Conservation (phyloP, 1,139 yeast species). For the Casaregolazyma lundiana region DNA sequence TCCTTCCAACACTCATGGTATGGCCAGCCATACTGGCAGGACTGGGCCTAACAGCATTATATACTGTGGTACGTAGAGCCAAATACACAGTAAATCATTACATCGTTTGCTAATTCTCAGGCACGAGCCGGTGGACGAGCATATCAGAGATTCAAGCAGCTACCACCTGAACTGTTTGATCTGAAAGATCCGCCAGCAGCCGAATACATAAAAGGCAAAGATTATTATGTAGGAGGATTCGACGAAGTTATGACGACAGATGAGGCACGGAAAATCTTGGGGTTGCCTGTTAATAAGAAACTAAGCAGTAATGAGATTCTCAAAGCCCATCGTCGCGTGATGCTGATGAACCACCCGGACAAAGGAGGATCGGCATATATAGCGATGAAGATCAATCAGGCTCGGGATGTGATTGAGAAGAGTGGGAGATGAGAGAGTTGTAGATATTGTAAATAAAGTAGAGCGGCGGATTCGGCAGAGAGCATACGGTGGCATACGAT, state of each 20-base stretch:
- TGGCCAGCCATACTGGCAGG: constrained; percentile 21
- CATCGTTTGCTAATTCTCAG: constrained; percentile 9
- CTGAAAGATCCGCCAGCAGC: constrained; percentile 10
- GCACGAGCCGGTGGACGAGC: constrained; percentile 35
- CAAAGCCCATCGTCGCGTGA: constrained; percentile 55
- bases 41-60: constrained; percentile 24
- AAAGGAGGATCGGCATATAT: constrained; percentile 67
- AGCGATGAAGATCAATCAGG: constrained; percentile 72
- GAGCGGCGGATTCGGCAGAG: too few species aligned
- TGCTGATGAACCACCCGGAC: constrained; percentile 74
- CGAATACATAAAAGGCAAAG: constrained; percentile 14
- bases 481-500: too few species aligned
- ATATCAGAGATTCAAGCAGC: constrained; percentile 24
- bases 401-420: constrained; percentile 56
- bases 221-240: constrained; percentile 34
- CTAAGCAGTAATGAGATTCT: constrained; percentile 39
- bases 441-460: neutral
- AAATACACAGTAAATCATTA: neutral
- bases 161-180: constrained; percentile 34
- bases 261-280: constrained; percentile 35
- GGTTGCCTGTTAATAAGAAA: constrained; percentile 22
- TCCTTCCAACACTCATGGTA: neutral
- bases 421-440: constrained; percentile 9
- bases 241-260: constrained; percentile 31
- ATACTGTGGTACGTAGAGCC: constrained; percentile 23